Evolutionary conservation across 1,284 basidiomycete genomes (phyloP).

Genomic region (Flammula alnicola): DNA sequence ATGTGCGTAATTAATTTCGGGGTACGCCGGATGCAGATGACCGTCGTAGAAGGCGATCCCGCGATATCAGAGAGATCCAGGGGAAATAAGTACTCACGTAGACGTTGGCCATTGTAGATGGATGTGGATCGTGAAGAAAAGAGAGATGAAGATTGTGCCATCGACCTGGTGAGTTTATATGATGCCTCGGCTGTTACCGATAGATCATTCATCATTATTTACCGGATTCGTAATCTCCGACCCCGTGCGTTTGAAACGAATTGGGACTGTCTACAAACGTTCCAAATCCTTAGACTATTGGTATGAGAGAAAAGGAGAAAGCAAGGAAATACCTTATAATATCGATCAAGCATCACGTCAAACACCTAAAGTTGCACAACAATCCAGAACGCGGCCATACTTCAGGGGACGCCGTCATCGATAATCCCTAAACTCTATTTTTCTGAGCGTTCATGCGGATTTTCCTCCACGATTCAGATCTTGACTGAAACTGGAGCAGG

Average conservation of each 20-base stretch:
- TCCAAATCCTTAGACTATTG: neutral
- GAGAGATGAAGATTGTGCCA: conserved; percentile 5
- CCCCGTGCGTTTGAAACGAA: conserved; percentile 10
- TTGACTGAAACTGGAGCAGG: too few relatives aligned
- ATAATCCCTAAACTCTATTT: too few relatives aligned
- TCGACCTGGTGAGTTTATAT: conserved; percentile 5
- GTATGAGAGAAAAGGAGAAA: neutral
- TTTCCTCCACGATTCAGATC: too few relatives aligned
- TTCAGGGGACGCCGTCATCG: too few relatives aligned
- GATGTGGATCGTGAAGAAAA: neutral
- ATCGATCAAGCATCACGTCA: too few relatives aligned
- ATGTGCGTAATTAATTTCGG: too few relatives aligned
- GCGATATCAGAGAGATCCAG: neutral
- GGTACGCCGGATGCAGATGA: neutral
- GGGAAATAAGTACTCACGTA: conserved; percentile 31
- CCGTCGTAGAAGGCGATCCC: neutral
- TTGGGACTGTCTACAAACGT: conserved; percentile 10
- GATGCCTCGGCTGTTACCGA: conserved; percentile 12
- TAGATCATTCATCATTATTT: conserved; percentile 15
- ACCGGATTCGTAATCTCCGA: conserved; percentile 7
- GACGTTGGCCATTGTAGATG: conserved; percentile 37
- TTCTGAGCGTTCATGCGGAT: too few relatives aligned
- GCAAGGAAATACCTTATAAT: too few relatives aligned
- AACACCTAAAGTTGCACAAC: too few relatives aligned
- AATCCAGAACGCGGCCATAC: too few relatives aligned